Percentiles rank a stretch among this genome's conserved stretches.
These are phyloP conservation scores for Prunus mume DNA, from an alignment of 306 rosid species.

Conservation along the genomic window DNA sequence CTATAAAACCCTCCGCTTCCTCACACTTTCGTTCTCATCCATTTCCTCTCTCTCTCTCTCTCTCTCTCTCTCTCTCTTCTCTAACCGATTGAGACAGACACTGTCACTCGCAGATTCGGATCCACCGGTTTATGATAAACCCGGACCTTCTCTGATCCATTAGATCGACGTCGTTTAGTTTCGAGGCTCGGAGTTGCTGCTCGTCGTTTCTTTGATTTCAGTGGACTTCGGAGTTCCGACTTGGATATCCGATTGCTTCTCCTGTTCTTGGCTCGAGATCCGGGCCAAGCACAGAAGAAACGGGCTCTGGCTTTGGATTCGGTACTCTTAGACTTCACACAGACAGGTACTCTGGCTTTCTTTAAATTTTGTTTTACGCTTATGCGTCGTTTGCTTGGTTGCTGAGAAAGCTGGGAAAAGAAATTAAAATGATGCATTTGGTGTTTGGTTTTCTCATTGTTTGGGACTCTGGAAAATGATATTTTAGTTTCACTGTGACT, in stretches of 20 bases:
- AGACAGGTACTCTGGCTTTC: constrained; percentile 28
- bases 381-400: constrained; percentile 9
- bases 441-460: neutral
- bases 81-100: constrained; percentile 18
- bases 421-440: neutral
- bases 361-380: neutral
- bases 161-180: constrained; percentile 3
- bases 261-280: constrained; percentile 96
- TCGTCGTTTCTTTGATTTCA: neutral
- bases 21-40: constrained; percentile 54
- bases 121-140: constrained; percentile 9
- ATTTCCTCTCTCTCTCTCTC: constrained; percentile 16
- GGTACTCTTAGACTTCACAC: constrained; percentile 8
- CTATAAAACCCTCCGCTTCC: constrained; percentile 39
- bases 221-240: constrained; percentile 34
- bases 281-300: constrained; percentile 78
- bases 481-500: neutral
- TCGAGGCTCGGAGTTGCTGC: neutral
- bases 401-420: neutral
- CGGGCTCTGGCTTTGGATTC: constrained; percentile 42
- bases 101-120: constrained; percentile 14
- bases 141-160: neutral
- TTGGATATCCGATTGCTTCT: constrained; percentile 33
- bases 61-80: neutral
- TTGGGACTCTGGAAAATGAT: neutral